These are phyloP conservation scores for Chamaecyparis obtusa DNA, from an alignment of 75 land plant genomes.

Conservation along the genomic window DNA sequence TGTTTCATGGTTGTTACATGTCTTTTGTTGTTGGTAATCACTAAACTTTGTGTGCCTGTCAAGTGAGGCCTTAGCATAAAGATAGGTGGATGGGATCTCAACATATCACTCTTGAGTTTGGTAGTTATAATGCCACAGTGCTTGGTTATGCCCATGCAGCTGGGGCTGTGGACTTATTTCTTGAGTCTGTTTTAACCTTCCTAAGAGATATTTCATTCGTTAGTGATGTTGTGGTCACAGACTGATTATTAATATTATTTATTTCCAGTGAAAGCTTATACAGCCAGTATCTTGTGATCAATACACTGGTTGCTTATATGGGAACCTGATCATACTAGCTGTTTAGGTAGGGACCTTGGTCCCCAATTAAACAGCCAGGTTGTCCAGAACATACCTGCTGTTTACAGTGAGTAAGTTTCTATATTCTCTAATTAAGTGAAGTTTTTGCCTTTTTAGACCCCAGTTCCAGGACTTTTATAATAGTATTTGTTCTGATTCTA, in stretches of 20 bases:
- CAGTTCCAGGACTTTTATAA: neutral
- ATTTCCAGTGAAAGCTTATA: neutral
- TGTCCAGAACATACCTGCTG: too few species aligned
- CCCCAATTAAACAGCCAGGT: too few species aligned
- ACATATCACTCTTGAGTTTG: neutral
- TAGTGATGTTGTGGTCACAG: neutral
- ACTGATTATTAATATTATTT: neutral
- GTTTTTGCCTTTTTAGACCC: neutral
- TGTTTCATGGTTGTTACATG: neutral
- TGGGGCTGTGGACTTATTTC: neutral
- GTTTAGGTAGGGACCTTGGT: too few species aligned
- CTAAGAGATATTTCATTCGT: neutral
- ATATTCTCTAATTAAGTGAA: neutral
- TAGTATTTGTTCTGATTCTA: neutral
- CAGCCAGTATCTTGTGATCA: too few species aligned
- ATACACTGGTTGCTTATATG: too few species aligned
- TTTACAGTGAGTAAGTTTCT: too few species aligned
- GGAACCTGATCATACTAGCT: too few species aligned
- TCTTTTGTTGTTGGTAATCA: neutral
- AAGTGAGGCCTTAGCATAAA: neutral
- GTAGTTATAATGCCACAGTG: neutral
- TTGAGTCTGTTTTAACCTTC: neutral
- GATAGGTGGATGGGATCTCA: neutral
- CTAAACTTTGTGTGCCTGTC: neutral
- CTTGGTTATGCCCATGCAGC: neutral